Conservation (phyloP, 169 alveolate genomes). For the Plasmodium yoelii region DNA sequence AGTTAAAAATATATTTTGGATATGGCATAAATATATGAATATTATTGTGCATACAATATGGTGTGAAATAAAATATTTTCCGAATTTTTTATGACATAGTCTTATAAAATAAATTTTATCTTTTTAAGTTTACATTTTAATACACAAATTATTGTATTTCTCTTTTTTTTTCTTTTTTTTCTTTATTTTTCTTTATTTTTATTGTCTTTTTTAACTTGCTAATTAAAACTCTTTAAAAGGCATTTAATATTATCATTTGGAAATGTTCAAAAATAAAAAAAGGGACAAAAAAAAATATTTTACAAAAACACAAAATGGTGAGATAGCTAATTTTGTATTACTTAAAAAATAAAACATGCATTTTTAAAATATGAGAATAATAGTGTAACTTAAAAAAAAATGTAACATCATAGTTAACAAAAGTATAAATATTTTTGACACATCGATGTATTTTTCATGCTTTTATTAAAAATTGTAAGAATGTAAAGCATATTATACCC, state of each 20-base stretch:
- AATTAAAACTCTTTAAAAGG: neutral
- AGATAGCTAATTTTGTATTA: neutral
- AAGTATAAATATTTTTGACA: no score
- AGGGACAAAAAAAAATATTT: neutral
- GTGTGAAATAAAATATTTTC: no score
- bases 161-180: neutral
- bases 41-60: no score
- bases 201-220: neutral
- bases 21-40: neutral
- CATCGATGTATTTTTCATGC: no score
- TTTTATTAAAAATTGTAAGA: no score
- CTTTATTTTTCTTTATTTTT: neutral
- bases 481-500: no score
- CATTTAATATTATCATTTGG: neutral
- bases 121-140: neutral
- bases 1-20: neutral
- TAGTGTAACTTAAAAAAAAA: neutral
- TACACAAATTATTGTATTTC: constrained; percentile 2
- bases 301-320: neutral
- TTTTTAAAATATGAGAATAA: neutral
- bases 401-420: neutral
- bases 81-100: no score
- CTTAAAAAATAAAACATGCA: neutral
- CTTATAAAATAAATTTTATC: neutral
- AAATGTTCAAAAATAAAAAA: no score